phyloP scores from a whole-genome alignment of 106 monocot species.

The Triglochin maritima region DNA sequence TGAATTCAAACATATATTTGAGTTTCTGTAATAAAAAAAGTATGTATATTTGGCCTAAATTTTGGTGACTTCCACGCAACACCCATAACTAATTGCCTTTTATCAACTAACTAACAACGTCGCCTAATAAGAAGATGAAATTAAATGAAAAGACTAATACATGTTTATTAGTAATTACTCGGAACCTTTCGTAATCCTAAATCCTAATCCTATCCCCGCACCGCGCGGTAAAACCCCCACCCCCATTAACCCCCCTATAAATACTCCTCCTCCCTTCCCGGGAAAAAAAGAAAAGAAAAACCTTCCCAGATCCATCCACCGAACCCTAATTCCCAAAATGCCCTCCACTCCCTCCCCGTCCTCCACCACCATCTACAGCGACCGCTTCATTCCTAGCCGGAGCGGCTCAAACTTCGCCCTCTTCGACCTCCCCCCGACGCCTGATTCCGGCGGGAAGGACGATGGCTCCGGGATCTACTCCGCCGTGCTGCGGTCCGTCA shows the following conservation, averaged over 20 bases:
- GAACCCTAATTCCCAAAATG: background rate
- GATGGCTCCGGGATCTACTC: constrained; percentile 35
- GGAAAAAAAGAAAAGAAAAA: background rate
- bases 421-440: constrained; percentile 16
- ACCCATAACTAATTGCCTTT: no score
- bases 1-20: no score
- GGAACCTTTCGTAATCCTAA: background rate
- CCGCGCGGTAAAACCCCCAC: no score
- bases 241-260: background rate
- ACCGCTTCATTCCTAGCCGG: constrained; percentile 25
- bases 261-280: background rate
- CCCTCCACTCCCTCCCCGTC: background rate
- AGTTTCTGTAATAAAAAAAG: no score
- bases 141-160: no score
- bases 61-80: no score
- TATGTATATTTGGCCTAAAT: no score
- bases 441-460: constrained; percentile 11
- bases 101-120: no score
- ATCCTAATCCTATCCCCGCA: background rate
- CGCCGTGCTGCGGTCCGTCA: constrained; percentile 43
- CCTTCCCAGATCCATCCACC: background rate
- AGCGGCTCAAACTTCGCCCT: constrained; percentile 23
- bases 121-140: no score
- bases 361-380: constrained; percentile 12
- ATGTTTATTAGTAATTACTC: no score